Percentiles rank a stretch among this genome's conserved stretches.
Evolutionary conservation across 176 grass and related monocot genomes (phyloP).

Genomic region (Poa pratensis): DNA sequence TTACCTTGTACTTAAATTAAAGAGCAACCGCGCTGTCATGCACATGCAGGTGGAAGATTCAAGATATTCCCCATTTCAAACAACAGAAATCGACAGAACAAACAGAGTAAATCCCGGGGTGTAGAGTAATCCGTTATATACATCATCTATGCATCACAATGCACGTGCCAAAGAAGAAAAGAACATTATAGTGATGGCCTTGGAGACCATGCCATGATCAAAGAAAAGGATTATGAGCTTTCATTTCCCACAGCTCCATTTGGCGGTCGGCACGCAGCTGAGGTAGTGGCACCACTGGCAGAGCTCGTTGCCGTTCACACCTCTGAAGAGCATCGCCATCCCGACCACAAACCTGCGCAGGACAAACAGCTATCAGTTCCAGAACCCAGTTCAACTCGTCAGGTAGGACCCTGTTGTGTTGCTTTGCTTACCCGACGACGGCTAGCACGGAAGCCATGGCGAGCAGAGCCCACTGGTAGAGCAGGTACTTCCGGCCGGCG

Average conservation of each 20-base stretch:
- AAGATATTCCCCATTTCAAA: not conserved
- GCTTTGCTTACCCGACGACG: slow-evolving; percentile 65
- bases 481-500: slow-evolving; percentile 68
- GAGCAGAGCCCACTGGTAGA: slow-evolving; percentile 68
- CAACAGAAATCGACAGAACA: not conserved
- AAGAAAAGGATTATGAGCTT: not conserved
- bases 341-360: slow-evolving; percentile 60
- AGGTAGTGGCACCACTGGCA: slow-evolving; percentile 94
- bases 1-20: slow-evolving; percentile 9
- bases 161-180: not conserved
- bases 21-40: not conserved
- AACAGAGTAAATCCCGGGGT: not conserved
- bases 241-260: slow-evolving; percentile 84
- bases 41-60: not conserved
- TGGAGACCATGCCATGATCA: not conserved
- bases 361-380: not conserved
- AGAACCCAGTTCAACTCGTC: slow-evolving; percentile 24
- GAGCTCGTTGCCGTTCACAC: slow-evolving; percentile 82
- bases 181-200: not conserved
- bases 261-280: slow-evolving; percentile 85
- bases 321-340: slow-evolving; percentile 77
- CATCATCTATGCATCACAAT: slow-evolving; percentile 24
- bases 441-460: slow-evolving; percentile 50
- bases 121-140: slow-evolving; percentile 5
- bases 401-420: not conserved